Conservation (phyloP, 306 rosid species). For the Mimosa pudica region DNA sequence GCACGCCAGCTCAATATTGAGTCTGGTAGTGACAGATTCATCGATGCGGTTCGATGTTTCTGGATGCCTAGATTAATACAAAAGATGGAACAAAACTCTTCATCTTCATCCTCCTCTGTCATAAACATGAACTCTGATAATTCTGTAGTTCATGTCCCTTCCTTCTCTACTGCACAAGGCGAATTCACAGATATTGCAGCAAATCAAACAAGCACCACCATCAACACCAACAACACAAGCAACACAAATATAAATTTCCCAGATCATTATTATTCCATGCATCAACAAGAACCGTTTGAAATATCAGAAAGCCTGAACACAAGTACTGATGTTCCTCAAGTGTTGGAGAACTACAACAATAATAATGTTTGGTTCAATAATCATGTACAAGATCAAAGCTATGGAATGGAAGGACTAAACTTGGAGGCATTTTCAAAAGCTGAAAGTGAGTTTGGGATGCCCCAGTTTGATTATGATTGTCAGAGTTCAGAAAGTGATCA, state of each 20-base stretch:
- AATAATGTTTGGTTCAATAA: conserved; percentile 32
- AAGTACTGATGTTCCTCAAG: conserved; percentile 23
- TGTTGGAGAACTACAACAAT: conserved; percentile 34
- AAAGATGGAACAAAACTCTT: conserved; percentile 67
- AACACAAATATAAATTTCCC: background rate
- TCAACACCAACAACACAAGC: background rate
- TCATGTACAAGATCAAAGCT: conserved; percentile 35
- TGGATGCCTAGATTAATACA: conserved; percentile 88
- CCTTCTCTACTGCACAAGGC: conserved; percentile 38
- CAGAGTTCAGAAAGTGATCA: conserved; percentile 53
- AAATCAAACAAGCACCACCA: conserved; percentile 27
- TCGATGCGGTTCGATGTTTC: conserved; percentile 70
- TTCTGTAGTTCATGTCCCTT: conserved; percentile 38
- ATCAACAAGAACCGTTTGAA: conserved; percentile 45
- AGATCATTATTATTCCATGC: conserved; percentile 42
- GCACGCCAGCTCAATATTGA: conserved; percentile 87
- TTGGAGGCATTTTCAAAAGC: conserved; percentile 41
- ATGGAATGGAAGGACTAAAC: conserved; percentile 51
- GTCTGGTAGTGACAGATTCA: conserved; percentile 70
- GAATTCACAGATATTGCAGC: conserved; percentile 34
- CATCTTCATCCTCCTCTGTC: conserved; percentile 38
- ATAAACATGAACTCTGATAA: conserved; percentile 40
- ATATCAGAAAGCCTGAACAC: conserved; percentile 30
- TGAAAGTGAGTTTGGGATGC: conserved; percentile 41
- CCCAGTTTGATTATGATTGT: conserved; percentile 52